phyloP scores from a whole-genome alignment of 768 basidiomycete species.

The Cyclocybe cylindracea region DNA sequence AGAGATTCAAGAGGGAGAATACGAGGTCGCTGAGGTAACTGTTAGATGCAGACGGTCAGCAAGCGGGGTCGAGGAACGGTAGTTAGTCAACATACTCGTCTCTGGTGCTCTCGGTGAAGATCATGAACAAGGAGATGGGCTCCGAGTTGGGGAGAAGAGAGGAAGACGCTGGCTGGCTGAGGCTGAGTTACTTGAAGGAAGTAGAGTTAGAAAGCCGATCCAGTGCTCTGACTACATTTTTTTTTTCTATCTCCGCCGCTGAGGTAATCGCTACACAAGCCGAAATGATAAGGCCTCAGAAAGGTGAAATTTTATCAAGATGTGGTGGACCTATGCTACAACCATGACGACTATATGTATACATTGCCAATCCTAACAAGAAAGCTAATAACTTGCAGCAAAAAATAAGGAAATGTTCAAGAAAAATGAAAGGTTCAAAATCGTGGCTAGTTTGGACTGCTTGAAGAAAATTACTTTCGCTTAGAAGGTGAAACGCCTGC shows the following conservation, averaged over 20 bases:
- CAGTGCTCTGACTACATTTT: slow-evolving; percentile 4
- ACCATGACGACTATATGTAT: background rate
- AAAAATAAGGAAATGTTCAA: slow-evolving; percentile 7
- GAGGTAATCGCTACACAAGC: slow-evolving; percentile 8
- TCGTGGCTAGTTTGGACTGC: slow-evolving; percentile 1
- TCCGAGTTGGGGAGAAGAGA: slow-evolving; percentile 18
- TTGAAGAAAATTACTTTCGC: slow-evolving; percentile 10
- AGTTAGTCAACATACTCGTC: slow-evolving; percentile 67
- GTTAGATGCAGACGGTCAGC: slow-evolving; percentile 18
- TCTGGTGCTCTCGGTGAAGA: slow-evolving; percentile 83
- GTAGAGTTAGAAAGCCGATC: background rate
- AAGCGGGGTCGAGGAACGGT: slow-evolving; percentile 1
- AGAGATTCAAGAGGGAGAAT: slow-evolving; percentile 64
- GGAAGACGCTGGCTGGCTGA: slow-evolving; percentile 7
- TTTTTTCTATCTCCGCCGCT: slow-evolving; percentile 17
- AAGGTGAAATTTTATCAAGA: background rate
- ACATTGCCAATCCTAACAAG: slow-evolving; percentile 10
- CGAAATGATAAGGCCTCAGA: background rate
- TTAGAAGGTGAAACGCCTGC: slow-evolving; percentile 41
- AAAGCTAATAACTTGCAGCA: slow-evolving; percentile 9
- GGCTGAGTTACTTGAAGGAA: background rate
- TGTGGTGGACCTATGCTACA: slow-evolving; percentile 6
- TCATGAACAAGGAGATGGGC: slow-evolving; percentile 52
- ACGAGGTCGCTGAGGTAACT: slow-evolving; percentile 93
- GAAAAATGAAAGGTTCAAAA: slow-evolving; percentile 4